A percentile compares a stretch with the other conserved stretches of the same genome.
phyloP scores from a whole-genome alignment of 768 basidiomycete species.

The Tulasnella sp. region DNA sequence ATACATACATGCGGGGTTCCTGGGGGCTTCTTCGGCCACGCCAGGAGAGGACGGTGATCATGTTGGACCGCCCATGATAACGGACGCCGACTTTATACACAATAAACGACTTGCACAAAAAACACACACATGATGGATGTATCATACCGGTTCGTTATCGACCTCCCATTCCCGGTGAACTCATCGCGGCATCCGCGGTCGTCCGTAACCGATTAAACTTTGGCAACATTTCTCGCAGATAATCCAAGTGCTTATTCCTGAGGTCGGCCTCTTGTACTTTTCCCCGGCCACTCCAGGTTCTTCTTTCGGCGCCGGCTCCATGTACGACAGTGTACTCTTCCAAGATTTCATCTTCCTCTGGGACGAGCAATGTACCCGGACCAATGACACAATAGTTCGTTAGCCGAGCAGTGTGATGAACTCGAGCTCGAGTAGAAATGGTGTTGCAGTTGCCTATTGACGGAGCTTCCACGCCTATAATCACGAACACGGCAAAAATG shows the following conservation, averaged over 20 bases:
- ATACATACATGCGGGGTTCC: no score
- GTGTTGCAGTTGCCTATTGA: conserved; percentile 80
- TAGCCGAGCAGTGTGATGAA: conserved; percentile 75
- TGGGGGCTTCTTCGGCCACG: no score
- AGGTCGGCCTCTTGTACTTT: conserved; percentile 76
- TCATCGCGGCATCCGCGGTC: conserved; percentile 28
- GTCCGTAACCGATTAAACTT: conserved; percentile 70
- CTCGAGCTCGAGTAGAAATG: conserved; percentile 72
- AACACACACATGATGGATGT: no score
- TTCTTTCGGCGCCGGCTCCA: conserved; percentile 57
- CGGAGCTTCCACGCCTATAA: conserved; percentile 74
- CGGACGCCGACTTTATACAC: no score
- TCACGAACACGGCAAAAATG: background rate
- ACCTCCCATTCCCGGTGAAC: background rate
- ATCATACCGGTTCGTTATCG: no score
- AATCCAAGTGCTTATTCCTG: conserved; percentile 81
- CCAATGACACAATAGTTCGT: conserved; percentile 77
- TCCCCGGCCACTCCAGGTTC: conserved; percentile 80
- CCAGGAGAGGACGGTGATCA: no score
- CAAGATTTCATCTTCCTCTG: conserved; percentile 66
- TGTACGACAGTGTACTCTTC: conserved; percentile 80
- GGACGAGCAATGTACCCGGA: conserved; percentile 69
- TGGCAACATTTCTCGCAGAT: conserved; percentile 82
- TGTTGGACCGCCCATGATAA: no score
- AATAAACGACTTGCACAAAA: no score